Evolutionary conservation across 345 rosid species (phyloP).

Genomic region (Raphanus sativus): DNA sequence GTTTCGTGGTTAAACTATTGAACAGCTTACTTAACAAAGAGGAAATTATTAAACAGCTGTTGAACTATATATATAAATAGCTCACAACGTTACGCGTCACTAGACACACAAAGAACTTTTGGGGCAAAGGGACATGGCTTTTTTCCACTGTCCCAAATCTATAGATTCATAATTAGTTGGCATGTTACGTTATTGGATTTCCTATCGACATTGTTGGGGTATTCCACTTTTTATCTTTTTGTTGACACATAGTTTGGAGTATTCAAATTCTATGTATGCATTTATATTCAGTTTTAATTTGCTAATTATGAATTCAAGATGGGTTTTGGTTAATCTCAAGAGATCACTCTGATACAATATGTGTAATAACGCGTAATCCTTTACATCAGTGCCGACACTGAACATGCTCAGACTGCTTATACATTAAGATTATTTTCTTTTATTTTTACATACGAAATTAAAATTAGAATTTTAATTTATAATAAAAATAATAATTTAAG

Average conservation of each 20-base stretch:
- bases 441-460: background rate
- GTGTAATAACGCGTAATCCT: background rate
- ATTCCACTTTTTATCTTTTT: background rate
- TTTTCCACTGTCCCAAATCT: slow-evolving; percentile 5
- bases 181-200: slow-evolving; percentile 13
- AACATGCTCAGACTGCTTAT: background rate
- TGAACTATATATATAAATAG: background rate
- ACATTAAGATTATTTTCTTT: too few relatives aligned
- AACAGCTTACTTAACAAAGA: too few relatives aligned
- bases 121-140: slow-evolving; percentile 16
- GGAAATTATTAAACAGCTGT: too few relatives aligned
- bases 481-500: background rate
- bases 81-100: too few relatives aligned
- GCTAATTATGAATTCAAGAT: background rate
- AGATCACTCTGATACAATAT: background rate
- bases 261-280: background rate
- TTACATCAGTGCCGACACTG: background rate
- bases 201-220: background rate
- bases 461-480: too few relatives aligned
- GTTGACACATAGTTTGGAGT: background rate
- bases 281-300: background rate
- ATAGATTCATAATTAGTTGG: background rate
- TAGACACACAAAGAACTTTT: too few relatives aligned
- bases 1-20: too few relatives aligned
- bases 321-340: background rate